Conservation (phyloP, 2,329 filamentous ascomycete genomes). For the Aspergillus sojae region DNA sequence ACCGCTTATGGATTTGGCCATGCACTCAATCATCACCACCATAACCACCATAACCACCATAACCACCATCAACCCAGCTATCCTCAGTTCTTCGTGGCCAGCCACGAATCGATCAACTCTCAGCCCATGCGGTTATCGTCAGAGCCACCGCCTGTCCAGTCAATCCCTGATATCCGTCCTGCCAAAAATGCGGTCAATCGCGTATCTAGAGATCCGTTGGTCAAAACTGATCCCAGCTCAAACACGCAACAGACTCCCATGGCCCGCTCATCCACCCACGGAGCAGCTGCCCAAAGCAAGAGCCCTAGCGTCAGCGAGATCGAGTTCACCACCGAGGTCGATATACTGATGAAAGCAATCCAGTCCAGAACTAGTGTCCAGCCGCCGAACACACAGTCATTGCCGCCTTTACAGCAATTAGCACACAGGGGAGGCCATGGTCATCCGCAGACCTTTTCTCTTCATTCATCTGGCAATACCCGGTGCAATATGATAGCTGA, state of each 20-base stretch:
- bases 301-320: slow-evolving; percentile 53
- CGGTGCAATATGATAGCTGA: slow-evolving; percentile 33
- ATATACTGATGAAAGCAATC: slow-evolving; percentile 85
- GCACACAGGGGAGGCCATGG: slow-evolving; percentile 27
- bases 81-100: slow-evolving; percentile 37
- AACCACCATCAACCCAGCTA: slow-evolving; percentile 32
- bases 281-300: slow-evolving; percentile 35
- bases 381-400: slow-evolving; percentile 33
- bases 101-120: slow-evolving; percentile 29
- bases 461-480: slow-evolving; percentile 20
- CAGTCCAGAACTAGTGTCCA: slow-evolving; percentile 61
- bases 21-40: slow-evolving; percentile 29
- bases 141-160: slow-evolving; percentile 35
- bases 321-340: slow-evolving; percentile 78
- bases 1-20: slow-evolving; percentile 37
- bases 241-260: slow-evolving; percentile 9
- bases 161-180: slow-evolving; percentile 40
- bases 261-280: slow-evolving; percentile 9
- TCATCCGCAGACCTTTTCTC: slow-evolving; percentile 27
- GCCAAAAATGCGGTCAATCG: slow-evolving; percentile 41
- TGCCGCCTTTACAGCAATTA: slow-evolving; percentile 40
- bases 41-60: slow-evolving; percentile 23
- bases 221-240: slow-evolving; percentile 15
- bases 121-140: slow-evolving; percentile 33
- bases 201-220: slow-evolving; percentile 23